phyloP scores from a whole-genome alignment of 257 asterid species.

The Solanum arcanum region DNA sequence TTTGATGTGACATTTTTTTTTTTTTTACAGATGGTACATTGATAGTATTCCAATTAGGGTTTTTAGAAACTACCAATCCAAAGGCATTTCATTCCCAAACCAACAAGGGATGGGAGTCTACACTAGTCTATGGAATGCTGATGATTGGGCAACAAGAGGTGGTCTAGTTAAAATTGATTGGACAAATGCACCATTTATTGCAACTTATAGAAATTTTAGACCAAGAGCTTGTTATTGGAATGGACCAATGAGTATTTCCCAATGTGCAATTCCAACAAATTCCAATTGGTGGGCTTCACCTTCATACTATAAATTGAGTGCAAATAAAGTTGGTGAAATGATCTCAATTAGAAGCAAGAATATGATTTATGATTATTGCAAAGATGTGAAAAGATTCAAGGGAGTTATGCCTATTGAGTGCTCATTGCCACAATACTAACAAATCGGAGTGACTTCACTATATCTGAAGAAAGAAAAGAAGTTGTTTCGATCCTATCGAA shows the following conservation, averaged over 20 bases:
- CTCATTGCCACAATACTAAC: conserved; percentile 20
- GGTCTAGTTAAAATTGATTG: conserved; percentile 62
- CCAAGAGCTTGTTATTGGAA: conserved; percentile 37
- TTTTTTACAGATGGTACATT: conserved; percentile 50
- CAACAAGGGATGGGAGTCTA: conserved; percentile 54
- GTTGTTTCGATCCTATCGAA: not conserved
- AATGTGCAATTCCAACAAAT: conserved; percentile 22
- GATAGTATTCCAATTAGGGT: conserved; percentile 65
- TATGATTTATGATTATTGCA: conserved; percentile 63
- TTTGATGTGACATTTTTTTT: not conserved
- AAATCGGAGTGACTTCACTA: not conserved
- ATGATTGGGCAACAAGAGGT: conserved; percentile 73
- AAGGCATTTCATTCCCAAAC: conserved; percentile 48
- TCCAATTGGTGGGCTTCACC: conserved; percentile 38
- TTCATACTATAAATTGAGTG: conserved; percentile 12
- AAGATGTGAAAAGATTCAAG: conserved; percentile 24
- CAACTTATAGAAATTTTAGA: conserved; percentile 33
- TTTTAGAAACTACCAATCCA: conserved; percentile 30
- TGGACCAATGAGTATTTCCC: conserved; percentile 13
- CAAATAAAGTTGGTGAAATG: conserved; percentile 19
- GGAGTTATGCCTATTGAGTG: conserved; percentile 54
- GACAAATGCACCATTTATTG: conserved; percentile 47
- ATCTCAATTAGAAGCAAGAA: conserved; percentile 25
- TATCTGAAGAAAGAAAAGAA: not conserved
- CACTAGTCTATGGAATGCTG: conserved; percentile 77